A percentile compares a stretch with the other conserved stretches of the same genome.
Evolutionary conservation across 495 filamentous ascomycete species (phyloP).

Genomic region (Tuber umbilicatum): DNA sequence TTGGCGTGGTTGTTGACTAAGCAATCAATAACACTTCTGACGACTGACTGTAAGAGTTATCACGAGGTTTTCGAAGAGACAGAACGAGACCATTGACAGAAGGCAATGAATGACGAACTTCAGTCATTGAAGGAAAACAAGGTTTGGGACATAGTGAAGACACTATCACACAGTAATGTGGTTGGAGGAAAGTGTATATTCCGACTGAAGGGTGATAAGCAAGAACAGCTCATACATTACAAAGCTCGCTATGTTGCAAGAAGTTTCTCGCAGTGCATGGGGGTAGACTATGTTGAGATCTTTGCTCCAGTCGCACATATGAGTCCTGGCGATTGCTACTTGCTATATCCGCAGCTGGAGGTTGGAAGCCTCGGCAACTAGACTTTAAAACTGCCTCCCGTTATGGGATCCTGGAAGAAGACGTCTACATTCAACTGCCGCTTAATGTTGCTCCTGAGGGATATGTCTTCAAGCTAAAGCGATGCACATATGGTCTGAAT

Average conservation of each 20-base stretch:
- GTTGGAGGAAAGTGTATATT: slow-evolving; percentile 36
- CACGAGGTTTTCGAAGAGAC: neutral
- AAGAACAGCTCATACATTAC: slow-evolving; percentile 15
- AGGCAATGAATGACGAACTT: slow-evolving; percentile 6
- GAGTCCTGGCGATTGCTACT: too few species aligned
- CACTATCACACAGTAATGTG: slow-evolving; percentile 10
- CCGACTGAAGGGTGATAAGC: slow-evolving; percentile 21
- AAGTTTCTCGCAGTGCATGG: slow-evolving; percentile 34
- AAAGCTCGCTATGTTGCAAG: slow-evolving; percentile 36
- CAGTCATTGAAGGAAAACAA: neutral
- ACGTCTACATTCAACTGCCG: slow-evolving; percentile 25
- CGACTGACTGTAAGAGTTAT: neutral
- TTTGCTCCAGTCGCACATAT: too few species aligned
- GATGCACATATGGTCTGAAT: slow-evolving; percentile 29
- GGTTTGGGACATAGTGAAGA: neutral
- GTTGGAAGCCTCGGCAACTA: too few species aligned
- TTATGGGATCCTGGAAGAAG: slow-evolving; percentile 16
- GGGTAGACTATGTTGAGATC: slow-evolving; percentile 28
- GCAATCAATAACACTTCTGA: too few species aligned
- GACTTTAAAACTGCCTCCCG: slow-evolving; percentile 25
- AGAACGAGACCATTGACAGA: slow-evolving; percentile 4
- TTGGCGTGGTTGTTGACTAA: too few species aligned
- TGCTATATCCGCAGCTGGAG: too few species aligned
- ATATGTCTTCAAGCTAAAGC: neutral
- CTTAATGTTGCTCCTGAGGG: slow-evolving; percentile 14